Base-by-base conservation (phyloP, 1,139 yeast species). In the Spencermartinsiella ligniputridi region DNA sequence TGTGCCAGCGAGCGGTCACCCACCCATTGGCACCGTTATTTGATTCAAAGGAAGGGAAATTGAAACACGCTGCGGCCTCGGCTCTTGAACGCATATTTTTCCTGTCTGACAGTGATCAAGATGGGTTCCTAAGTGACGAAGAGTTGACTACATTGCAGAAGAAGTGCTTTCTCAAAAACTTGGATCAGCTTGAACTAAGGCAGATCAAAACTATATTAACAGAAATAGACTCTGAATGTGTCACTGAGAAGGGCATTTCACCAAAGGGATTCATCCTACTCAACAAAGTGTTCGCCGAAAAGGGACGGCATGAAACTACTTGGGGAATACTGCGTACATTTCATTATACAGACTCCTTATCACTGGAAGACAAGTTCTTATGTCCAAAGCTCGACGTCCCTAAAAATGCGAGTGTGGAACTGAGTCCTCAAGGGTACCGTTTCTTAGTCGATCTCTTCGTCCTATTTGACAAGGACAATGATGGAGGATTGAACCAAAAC, bases 11-110 rank as follows among this genome's bases (percentile, higher is more conserved):
- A 45, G 90, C 97, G 0, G 87, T 90, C 0, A 83, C 92, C 0
- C 90, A 86, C 61, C 98, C 98, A 0, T 75, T 92, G n/a, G 81
- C 97, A 0, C 98, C 98, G 0, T 64, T 92, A 18, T 92, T 83
- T 58, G 97, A 92, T 62, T 81, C 96, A n/a, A 88, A 89, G 56
- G 90, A 84, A 51, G 92, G 94, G 0, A 76, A 72, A 42, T 67
- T 92, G 53, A 92, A 90, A 58, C 89, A 89, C 0, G 74, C 81
- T 3, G 90, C 95, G 0, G 71, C 79, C 0, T 72, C 75, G 1
- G 97, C 97, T 0, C 69, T 92, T 44, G 78, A 79, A 49, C 69
- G 98, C 47, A 79, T 92, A 3, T 92, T 92, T 58, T 84, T 86
- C 54, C 69, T 92, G 2, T 79, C 92, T 53, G 98, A 92, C 61